These are phyloP conservation scores for Annulohypoxylon stygium DNA, from an alignment of 495 filamentous ascomycete species.

Conservation along the genomic window DNA sequence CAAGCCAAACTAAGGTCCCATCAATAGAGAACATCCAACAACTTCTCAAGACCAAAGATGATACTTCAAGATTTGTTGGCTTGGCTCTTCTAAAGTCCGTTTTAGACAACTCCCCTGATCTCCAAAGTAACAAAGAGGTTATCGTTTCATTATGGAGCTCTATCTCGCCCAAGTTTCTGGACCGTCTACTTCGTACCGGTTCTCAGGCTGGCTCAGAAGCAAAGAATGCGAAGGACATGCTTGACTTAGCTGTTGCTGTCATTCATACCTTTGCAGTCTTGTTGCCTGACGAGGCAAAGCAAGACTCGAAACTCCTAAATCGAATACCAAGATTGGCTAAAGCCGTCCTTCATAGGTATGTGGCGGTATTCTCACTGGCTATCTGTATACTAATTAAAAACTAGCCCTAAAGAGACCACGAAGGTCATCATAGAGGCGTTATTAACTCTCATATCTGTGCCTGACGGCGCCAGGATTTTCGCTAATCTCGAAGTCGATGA, in stretches of 20 bases:
- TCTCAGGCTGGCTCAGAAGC: slow-evolving; percentile 45
- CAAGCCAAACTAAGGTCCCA: slow-evolving; percentile 17
- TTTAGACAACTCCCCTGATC: slow-evolving; percentile 66
- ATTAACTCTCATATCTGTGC: slow-evolving; percentile 60
- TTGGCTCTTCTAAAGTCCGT: slow-evolving; percentile 72
- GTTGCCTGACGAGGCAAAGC: slow-evolving; percentile 59
- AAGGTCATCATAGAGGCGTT: slow-evolving; percentile 67
- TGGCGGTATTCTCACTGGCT: background rate
- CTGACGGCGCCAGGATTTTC: slow-evolving; percentile 62
- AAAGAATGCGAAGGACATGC: slow-evolving; percentile 66
- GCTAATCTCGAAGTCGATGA: slow-evolving; percentile 57
- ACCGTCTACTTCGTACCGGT: slow-evolving; percentile 68
- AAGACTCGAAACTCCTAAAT: slow-evolving; percentile 59
- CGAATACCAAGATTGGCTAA: slow-evolving; percentile 65
- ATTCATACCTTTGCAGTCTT: slow-evolving; percentile 69
- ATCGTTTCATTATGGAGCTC: slow-evolving; percentile 64
- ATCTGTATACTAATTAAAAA: slow-evolving; percentile 37
- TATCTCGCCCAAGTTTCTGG: slow-evolving; percentile 70
- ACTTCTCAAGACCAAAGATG: slow-evolving; percentile 68
- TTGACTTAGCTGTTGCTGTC: slow-evolving; percentile 70
- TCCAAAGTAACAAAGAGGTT: slow-evolving; percentile 55
- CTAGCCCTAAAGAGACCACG: slow-evolving; percentile 65
- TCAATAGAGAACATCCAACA: slow-evolving; percentile 58
- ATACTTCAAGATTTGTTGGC: slow-evolving; percentile 75
- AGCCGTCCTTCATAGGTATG: slow-evolving; percentile 66